Evolutionary conservation across 352 stramenopile species (phyloP).

Genomic region (Phytophthora melonis): DNA sequence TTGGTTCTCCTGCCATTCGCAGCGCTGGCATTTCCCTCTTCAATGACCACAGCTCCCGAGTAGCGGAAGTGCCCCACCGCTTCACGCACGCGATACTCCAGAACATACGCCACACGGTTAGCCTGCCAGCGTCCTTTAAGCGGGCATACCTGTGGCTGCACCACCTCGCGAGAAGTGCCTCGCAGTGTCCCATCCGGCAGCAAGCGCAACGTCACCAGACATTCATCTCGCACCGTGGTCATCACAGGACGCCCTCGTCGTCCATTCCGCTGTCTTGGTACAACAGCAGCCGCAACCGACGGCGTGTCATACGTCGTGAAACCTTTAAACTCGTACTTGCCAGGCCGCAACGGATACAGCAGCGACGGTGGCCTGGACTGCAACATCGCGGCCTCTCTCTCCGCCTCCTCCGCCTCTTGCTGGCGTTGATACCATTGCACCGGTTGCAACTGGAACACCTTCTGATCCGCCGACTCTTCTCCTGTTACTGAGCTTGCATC

Average conservation of each 20-base stretch:
- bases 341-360: slow-evolving; percentile 62
- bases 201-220: slow-evolving; percentile 72
- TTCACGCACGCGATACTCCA: slow-evolving; percentile 76
- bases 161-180: slow-evolving; percentile 66
- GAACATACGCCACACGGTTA: slow-evolving; percentile 61
- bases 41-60: slow-evolving; percentile 53
- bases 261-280: slow-evolving; percentile 27
- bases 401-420: slow-evolving; percentile 24
- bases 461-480: slow-evolving; percentile 9
- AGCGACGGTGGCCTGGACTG: slow-evolving; percentile 34
- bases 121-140: slow-evolving; percentile 64
- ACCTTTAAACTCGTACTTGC: slow-evolving; percentile 71
- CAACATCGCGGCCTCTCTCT: slow-evolving; percentile 17
- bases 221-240: slow-evolving; percentile 55
- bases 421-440: slow-evolving; percentile 38
- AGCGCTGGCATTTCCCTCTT: slow-evolving; percentile 12
- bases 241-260: slow-evolving; percentile 18
- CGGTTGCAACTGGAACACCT: slow-evolving; percentile 40
- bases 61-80: slow-evolving; percentile 72
- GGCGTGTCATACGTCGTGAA: slow-evolving; percentile 59
- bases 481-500: slow-evolving; percentile 2
- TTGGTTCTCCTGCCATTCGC: slow-evolving; percentile 15
- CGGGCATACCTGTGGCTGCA: slow-evolving; percentile 65
- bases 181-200: slow-evolving; percentile 56
- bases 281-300: slow-evolving; percentile 7